Evolutionary conservation across 148 eudicot genomes (phyloP).

Genomic region (Talinum fruticosum): DNA sequence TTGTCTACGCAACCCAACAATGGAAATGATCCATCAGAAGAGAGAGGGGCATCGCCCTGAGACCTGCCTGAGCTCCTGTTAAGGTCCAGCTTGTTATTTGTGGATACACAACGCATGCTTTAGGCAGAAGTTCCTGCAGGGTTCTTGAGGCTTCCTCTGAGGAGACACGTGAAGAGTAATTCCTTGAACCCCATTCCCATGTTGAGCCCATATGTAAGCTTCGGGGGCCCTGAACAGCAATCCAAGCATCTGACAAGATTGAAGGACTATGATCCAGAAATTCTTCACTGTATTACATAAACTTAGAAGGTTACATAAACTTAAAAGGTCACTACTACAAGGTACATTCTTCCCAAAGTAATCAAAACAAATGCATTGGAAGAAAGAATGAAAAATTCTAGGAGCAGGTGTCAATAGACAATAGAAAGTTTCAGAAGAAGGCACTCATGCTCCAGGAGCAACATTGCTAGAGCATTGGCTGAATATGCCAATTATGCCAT

Average conservation of each 20-base stretch:
- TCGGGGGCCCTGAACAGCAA: conserved; percentile 66
- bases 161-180: conserved; percentile 59
- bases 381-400: neutral
- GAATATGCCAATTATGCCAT: too few relatives aligned
- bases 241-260: conserved; percentile 95
- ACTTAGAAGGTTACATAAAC: too few relatives aligned
- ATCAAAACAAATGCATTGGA: neutral
- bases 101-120: conserved; percentile 67
- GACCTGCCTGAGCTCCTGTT: conserved; percentile 66
- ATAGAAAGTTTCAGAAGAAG: too few relatives aligned
- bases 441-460: too few relatives aligned
- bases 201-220: conserved; percentile 74
- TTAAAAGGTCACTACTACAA: neutral
- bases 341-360: neutral
- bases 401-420: neutral
- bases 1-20: conserved; percentile 72
- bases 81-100: conserved; percentile 55
- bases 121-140: conserved; percentile 73
- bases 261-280: conserved; percentile 66
- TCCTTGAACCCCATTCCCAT: conserved; percentile 91
- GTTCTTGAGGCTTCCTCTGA: conserved; percentile 64
- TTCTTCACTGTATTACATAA: conserved; percentile 47
- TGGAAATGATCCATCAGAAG: conserved; percentile 80
- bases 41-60: conserved; percentile 96
- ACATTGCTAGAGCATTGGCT: neutral